Conservation (phyloP, 768 basidiomycete genomes). For the Pleurotus eryngii region DNA sequence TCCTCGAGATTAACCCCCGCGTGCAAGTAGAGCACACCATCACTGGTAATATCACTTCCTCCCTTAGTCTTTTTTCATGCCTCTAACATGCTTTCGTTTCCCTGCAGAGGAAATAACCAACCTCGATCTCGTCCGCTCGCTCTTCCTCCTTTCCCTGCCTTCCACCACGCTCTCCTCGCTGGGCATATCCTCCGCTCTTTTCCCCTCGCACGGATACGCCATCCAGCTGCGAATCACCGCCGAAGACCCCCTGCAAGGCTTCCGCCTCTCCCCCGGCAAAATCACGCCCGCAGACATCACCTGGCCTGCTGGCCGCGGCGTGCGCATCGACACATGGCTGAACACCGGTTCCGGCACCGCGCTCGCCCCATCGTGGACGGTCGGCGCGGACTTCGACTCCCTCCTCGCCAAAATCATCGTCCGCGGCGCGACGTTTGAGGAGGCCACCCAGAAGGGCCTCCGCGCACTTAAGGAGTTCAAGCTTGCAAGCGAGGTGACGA, state of each 20-base stretch:
- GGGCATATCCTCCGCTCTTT: constrained; percentile 63
- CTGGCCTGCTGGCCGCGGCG: constrained; percentile 81
- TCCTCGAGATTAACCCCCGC: constrained; percentile 89
- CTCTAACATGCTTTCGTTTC: background rate
- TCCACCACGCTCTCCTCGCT: constrained; percentile 71
- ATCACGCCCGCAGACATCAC: constrained; percentile 68
- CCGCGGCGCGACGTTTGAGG: constrained; percentile 77
- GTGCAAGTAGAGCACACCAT: constrained; percentile 94
- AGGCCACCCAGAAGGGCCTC: constrained; percentile 78
- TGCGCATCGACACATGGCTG: constrained; percentile 86
- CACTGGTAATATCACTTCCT: constrained; percentile 50
- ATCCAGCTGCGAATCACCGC: constrained; percentile 89
- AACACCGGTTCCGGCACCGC: constrained; percentile 63
- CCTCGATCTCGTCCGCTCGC: constrained; percentile 85
- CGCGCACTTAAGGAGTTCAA: constrained; percentile 81
- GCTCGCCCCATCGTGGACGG: constrained; percentile 15
- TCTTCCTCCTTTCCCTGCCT: constrained; percentile 78
- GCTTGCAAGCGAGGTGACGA: constrained; percentile 52
- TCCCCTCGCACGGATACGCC: constrained; percentile 69
- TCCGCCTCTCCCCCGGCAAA: constrained; percentile 84
- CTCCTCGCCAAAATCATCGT: constrained; percentile 84
- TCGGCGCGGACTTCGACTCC: constrained; percentile 82
- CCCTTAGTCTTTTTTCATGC: background rate
- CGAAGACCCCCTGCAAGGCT: constrained; percentile 73
- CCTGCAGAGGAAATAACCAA: constrained; percentile 80